Conservation (phyloP, 106 monocot species). For the Apostasia shenzhenica region DNA sequence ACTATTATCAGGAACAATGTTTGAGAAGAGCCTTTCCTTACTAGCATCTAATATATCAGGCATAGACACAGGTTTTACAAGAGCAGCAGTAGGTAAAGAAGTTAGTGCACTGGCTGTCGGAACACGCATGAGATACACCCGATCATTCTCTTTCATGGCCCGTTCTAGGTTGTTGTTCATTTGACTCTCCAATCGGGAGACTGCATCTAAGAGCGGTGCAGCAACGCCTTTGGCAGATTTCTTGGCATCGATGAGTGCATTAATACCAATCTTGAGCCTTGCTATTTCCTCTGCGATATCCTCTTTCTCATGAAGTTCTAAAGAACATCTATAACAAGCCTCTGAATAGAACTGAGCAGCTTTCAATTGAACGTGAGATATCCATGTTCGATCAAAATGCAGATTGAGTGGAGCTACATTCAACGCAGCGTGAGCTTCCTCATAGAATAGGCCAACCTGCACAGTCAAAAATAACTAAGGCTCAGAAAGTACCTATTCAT, state of each 20-base stretch:
- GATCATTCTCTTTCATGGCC: constrained; percentile 72
- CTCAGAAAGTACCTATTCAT: no score
- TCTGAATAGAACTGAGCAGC: constrained; percentile 66
- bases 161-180: constrained; percentile 66
- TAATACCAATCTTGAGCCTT: constrained; percentile 48
- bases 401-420: constrained; percentile 42
- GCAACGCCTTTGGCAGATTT: constrained; percentile 57
- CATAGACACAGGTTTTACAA: constrained; percentile 52
- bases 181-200: constrained; percentile 36
- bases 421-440: constrained; percentile 42
- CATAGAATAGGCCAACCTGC: constrained; percentile 49
- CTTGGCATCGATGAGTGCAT: constrained; percentile 58
- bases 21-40: constrained; percentile 53
- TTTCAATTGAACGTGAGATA: constrained; percentile 56
- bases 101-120: constrained; percentile 39
- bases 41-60: constrained; percentile 58
- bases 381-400: constrained; percentile 59
- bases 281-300: constrained; percentile 79
- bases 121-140: constrained; percentile 71
- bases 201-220: constrained; percentile 59
- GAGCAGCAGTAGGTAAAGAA: constrained; percentile 57
- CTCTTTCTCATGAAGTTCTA: constrained; percentile 71
- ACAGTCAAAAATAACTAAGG: not conserved
- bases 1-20: constrained; percentile 52
- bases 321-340: constrained; percentile 47